Evolutionary conservation across 805 yeast genomes (phyloP).

Genomic region (Zygotorulaspora danielsina): DNA sequence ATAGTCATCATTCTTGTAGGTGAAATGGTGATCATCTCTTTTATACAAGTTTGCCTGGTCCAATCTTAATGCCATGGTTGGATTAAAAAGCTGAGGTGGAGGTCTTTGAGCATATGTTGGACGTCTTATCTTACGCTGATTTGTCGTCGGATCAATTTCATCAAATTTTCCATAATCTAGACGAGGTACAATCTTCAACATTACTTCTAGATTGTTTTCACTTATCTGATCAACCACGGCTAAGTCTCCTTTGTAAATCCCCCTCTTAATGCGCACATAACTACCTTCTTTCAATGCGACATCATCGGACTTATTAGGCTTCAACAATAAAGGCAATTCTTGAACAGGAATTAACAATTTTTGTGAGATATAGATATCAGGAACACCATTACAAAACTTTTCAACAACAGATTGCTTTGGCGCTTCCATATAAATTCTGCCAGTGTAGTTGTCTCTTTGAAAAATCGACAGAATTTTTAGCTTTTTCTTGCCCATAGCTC

Average conservation of each 20-base stretch:
- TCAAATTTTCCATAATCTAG: constrained; percentile 77
- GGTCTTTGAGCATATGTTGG: constrained; percentile 67
- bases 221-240: constrained; percentile 90
- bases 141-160: constrained; percentile 48
- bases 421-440: constrained; percentile 92
- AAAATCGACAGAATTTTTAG: constrained; percentile 83
- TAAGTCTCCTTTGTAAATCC: constrained; percentile 87
- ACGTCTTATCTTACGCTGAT: constrained; percentile 48
- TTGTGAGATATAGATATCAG: constrained; percentile 70
- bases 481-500: constrained; percentile 60
- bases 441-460: constrained; percentile 89
- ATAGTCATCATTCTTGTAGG: constrained; percentile 85
- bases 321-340: constrained; percentile 88
- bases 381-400: constrained; percentile 82
- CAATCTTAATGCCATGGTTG: constrained; percentile 79
- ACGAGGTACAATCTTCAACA: constrained; percentile 88
- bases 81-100: constrained; percentile 79
- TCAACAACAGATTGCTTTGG: constrained; percentile 88
- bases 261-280: constrained; percentile 85
- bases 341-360: constrained; percentile 89
- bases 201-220: constrained; percentile 93
- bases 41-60: constrained; percentile 71
- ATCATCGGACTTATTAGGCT: constrained; percentile 84
- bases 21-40: constrained; percentile 59
- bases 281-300: constrained; percentile 87